Evolutionary conservation across 176 grass and related monocot genomes (phyloP).

Genomic region (Avena atlantica): DNA sequence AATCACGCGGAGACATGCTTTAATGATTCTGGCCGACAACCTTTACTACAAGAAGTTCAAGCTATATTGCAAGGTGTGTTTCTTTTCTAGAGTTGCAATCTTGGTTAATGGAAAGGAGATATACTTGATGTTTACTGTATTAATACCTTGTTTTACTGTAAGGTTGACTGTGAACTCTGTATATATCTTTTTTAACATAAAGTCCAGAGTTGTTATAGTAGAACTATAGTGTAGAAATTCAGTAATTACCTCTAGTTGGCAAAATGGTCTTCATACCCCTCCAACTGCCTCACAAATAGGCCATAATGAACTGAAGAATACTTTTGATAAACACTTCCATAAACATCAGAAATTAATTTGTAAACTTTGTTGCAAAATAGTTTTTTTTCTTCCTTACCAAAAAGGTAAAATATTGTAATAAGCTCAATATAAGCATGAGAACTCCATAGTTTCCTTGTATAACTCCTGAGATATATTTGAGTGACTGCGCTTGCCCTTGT

Average conservation of each 20-base stretch:
- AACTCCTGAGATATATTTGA: slow-evolving; percentile 12
- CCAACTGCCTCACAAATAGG: slow-evolving; percentile 22
- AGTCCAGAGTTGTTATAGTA: neutral
- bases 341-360: slow-evolving; percentile 11
- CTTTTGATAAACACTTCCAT: slow-evolving; percentile 8
- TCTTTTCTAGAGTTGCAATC: slow-evolving; percentile 16
- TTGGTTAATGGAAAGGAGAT: slow-evolving; percentile 27
- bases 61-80: slow-evolving; percentile 95
- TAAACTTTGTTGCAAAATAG: slow-evolving; percentile 5
- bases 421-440: neutral
- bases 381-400: neutral
- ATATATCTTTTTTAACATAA: slow-evolving; percentile 32
- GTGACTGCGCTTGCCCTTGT: neutral
- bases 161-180: neutral
- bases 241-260: neutral
- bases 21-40: slow-evolving; percentile 86
- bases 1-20: slow-evolving; percentile 88
- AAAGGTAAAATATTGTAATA: neutral
- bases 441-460: neutral
- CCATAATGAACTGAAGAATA: slow-evolving; percentile 16
- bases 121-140: slow-evolving; percentile 9
- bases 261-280: slow-evolving; percentile 9
- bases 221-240: slow-evolving; percentile 33
- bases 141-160: neutral
- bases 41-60: slow-evolving; percentile 99